Conservation (phyloP, 768 basidiomycete species). For the Suillus luteus region DNA sequence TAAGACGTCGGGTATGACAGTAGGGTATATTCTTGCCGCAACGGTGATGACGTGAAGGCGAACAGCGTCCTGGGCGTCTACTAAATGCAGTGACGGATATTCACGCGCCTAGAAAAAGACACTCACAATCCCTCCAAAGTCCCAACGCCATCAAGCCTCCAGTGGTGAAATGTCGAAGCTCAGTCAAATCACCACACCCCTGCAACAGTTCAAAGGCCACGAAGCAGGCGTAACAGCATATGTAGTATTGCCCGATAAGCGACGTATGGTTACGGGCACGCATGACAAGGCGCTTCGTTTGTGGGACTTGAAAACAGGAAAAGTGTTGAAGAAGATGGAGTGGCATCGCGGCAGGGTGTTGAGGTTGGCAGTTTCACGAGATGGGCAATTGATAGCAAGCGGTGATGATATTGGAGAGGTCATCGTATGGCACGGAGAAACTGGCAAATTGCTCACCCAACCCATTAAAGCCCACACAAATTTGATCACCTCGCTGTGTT, state of each 20-base stretch:
- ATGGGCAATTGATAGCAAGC: background rate
- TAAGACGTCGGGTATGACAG: no score
- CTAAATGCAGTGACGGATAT: no score
- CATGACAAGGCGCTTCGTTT: background rate
- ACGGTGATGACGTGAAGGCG: no score
- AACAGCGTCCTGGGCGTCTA: no score
- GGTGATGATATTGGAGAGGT: background rate
- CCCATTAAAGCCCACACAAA: no score
- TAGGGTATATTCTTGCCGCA: no score
- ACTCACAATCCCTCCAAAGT: background rate
- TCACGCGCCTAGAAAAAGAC: background rate
- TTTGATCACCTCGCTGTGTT: background rate
- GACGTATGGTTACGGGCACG: background rate
- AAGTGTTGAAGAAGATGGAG: background rate
- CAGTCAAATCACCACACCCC: background rate
- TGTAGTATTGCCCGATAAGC: background rate
- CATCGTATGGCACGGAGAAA: no score
- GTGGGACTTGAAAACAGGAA: background rate
- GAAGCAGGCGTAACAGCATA: rapidly evolving
- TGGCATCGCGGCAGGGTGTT: background rate
- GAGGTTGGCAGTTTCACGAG: background rate
- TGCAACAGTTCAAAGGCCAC: background rate
- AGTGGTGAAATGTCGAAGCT: background rate
- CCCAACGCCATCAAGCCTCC: background rate
- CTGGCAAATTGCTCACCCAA: background rate